Base-by-base conservation (phyloP, 2,329 filamentous ascomycete genomes). In the Aureobasidium musti region DNA sequence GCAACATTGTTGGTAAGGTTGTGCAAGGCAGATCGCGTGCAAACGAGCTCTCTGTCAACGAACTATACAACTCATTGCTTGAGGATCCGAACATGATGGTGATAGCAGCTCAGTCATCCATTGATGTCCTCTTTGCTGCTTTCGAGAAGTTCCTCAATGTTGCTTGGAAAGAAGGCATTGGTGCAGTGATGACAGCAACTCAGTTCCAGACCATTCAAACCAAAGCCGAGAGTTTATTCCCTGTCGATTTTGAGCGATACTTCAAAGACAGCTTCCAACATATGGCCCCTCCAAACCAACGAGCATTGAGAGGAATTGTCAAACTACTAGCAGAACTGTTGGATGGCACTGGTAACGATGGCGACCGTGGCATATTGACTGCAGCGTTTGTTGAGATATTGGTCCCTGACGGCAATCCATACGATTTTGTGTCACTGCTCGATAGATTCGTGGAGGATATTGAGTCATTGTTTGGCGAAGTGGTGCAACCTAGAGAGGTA, bases 71-170 rank as follows among this genome's bases (percentile, higher is more conserved):
- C 74, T 86, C 88, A 39, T 83, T 97, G 17, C 87, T 96, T 21
- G 92, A 97, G 75, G 90, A 90, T 70, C 91, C 92, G 0, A 89
- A 87, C 63, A 92, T 91, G 73, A 84, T 91, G 69, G 90, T 96
- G 63, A 82, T 88, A 11, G 87, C 91, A 1, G 84, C 87, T 0
- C 92, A 97, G 67, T 84, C 91, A 10, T 85, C 88, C 3, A 87
- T 94, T 10, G 92, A 97, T 73, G 88, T 94, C 23, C 84, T 98
- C 5, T 96, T 97, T 74, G 90, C 91, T 30, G 90, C 93, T 0
- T 98, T 97, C 75, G 93, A 97, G 76, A 97, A 96, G 69, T 98
- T 97, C 72, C 81, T 97, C 68, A 88, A 87, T 67, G 89, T 92
- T 69, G 92, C 91, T 14, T 98, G 94, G 94, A 88, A 86, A 67